phyloP scores from a whole-genome alignment of 371 early-diverging fungal species.

The Batkoa obscura region DNA sequence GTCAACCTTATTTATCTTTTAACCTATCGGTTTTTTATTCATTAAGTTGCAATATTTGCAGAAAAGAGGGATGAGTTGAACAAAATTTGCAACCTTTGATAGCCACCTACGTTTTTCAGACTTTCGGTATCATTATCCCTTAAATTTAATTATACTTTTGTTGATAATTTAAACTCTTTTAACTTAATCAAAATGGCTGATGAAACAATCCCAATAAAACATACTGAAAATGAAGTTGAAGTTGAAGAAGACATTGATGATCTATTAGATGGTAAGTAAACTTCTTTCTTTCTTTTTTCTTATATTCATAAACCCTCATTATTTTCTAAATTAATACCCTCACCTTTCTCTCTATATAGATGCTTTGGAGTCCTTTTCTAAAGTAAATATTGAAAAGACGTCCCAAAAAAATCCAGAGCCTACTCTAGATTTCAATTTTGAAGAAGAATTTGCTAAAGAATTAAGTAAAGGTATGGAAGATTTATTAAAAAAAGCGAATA shows the following conservation, averaged over 20 bases:
- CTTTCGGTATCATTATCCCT: background rate
- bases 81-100: background rate
- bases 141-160: background rate
- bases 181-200: background rate
- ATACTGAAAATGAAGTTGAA: background rate
- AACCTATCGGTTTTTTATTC: background rate
- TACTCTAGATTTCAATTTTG: constrained; percentile 22
- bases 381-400: background rate
- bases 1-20: too few relatives aligned
- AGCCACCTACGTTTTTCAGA: background rate
- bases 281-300: too few relatives aligned
- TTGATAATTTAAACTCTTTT: background rate
- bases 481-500: constrained; percentile 32
- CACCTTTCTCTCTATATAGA: constrained; percentile 13
- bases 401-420: constrained; percentile 9
- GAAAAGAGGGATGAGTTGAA: background rate
- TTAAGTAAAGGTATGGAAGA: constrained; percentile 59
- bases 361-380: constrained; percentile 26
- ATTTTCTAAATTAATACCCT: background rate
- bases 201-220: background rate
- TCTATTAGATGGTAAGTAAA: constrained; percentile 28
- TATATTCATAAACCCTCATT: too few relatives aligned
- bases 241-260: constrained; percentile 32
- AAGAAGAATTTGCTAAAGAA: constrained; percentile 57
- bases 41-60: background rate